Evolutionary conservation across 164 flowering plant genomes (phyloP).

Genomic region (Cinnamomum chago): DNA sequence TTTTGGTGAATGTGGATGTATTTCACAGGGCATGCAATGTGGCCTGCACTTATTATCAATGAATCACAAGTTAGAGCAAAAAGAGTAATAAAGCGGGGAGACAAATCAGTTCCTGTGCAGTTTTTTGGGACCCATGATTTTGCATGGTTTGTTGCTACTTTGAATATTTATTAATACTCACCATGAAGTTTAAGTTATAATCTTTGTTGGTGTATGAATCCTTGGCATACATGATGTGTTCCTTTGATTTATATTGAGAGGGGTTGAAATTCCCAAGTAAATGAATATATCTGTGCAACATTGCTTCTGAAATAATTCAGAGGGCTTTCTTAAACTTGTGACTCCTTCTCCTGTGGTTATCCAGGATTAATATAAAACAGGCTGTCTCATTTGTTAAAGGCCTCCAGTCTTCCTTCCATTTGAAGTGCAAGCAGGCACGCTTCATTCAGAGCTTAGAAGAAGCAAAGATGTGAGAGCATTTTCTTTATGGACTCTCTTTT

Average conservation of each 20-base stretch:
- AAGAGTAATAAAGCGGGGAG: conserved; percentile 42
- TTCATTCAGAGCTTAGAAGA: conserved; percentile 73
- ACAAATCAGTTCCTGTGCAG: conserved; percentile 75
- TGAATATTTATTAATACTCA: background rate
- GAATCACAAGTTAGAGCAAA: conserved; percentile 49
- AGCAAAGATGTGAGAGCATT: conserved; percentile 51
- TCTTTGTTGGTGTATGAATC: too few species aligned
- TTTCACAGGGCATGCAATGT: conserved; percentile 81
- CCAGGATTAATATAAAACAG: conserved; percentile 71
- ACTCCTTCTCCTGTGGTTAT: conserved; percentile 12
- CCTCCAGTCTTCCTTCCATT: conserved; percentile 64
- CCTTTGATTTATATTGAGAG: background rate
- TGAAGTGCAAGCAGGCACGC: conserved; percentile 70
- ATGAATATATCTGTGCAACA: background rate
- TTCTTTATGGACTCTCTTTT: background rate
- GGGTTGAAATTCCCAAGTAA: background rate
- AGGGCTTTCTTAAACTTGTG: conserved; percentile 3
- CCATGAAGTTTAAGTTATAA: too few species aligned
- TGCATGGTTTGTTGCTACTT: conserved; percentile 61
- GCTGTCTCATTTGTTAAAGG: conserved; percentile 77
- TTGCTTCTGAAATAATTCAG: background rate
- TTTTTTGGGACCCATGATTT: conserved; percentile 98
- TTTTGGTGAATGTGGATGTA: background rate
- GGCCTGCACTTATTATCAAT: conserved; percentile 89
- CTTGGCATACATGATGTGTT: too few species aligned